Percentiles rank a stretch among this genome's conserved stretches.
Conservation (phyloP, 2,329 filamentous ascomycete species). For the Penicillium sp. region DNA sequence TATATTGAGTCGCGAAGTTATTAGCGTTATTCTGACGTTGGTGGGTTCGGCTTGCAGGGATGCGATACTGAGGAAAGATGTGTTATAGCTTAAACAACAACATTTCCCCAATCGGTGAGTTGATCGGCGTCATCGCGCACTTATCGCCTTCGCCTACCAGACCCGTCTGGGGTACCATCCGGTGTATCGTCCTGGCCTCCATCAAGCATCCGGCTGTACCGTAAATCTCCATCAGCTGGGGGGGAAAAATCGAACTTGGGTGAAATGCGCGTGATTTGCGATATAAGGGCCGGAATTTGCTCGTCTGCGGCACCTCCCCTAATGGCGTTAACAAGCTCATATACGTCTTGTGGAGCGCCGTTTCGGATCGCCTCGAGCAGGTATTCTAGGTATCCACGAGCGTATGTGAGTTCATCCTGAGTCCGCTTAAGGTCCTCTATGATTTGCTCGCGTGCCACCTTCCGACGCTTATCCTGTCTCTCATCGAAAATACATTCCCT, state of each 20-base stretch:
- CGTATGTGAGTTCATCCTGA: constrained; percentile 20
- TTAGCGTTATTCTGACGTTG: background rate
- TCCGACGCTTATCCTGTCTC: constrained; percentile 42
- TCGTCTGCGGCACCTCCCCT: constrained; percentile 24
- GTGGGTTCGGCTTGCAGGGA: background rate
- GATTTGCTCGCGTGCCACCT: constrained; percentile 38
- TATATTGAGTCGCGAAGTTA: background rate
- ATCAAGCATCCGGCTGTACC: background rate
- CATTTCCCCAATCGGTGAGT: background rate
- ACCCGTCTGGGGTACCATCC: background rate
- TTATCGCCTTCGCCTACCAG: background rate
- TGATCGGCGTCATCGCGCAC: background rate
- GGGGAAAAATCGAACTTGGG: background rate
- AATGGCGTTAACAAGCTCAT: constrained; percentile 34
- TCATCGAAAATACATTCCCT: constrained; percentile 42
- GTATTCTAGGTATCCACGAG: constrained; percentile 33
- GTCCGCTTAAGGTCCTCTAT: constrained; percentile 35
- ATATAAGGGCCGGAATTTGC: constrained; percentile 3
- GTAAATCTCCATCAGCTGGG: background rate
- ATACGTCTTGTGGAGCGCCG: constrained; percentile 25
- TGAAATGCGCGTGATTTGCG: background rate
- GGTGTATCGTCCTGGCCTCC: background rate
- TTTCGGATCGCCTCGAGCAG: constrained; percentile 33
- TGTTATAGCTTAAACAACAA: background rate
- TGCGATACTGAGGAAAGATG: background rate